A percentile compares a stretch with the other conserved stretches of the same genome.
These are phyloP conservation scores for Fusarium chuoi DNA, from an alignment of 2,329 filamentous ascomycete genomes.

Conservation along the genomic window DNA sequence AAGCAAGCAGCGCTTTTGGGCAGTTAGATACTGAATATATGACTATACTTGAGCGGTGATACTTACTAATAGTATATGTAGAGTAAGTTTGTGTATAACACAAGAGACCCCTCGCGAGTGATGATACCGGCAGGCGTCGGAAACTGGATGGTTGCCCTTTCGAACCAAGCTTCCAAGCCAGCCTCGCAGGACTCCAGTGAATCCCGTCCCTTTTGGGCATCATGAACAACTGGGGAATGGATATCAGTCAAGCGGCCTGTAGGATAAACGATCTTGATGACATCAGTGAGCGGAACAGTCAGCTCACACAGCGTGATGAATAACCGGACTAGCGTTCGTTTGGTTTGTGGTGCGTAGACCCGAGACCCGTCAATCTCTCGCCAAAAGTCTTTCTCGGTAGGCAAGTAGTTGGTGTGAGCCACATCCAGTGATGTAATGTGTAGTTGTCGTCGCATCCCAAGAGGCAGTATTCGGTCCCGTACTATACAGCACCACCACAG, in stretches of 20 bases:
- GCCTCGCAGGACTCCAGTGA: constrained; percentile 2
- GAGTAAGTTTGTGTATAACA: background rate
- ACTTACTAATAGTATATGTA: constrained; percentile 14
- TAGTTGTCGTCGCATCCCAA: constrained; percentile 20
- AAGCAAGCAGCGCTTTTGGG: constrained; percentile 15
- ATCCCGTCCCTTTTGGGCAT: background rate
- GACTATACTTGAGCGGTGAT: rapidly evolving
- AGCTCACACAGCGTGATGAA: constrained; percentile 27
- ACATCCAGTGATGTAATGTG: constrained; percentile 12
- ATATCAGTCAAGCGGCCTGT: background rate
- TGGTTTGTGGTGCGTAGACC: constrained; percentile 13
- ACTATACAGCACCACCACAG: constrained; percentile 35
- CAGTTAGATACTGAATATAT: background rate
- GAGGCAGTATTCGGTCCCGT: constrained; percentile 24
- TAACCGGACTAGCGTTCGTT: constrained; percentile 4
- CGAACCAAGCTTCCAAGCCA: background rate
- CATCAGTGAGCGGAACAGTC: constrained; percentile 20
- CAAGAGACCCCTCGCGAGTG: background rate
- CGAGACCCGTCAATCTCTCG: constrained; percentile 7
- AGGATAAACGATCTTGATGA: constrained; percentile 21
- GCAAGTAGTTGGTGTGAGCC: background rate
- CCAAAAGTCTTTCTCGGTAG: constrained; percentile 17
- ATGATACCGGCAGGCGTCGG: background rate
- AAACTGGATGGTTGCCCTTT: background rate
- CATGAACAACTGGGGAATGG: background rate